Conservation (phyloP, 2,329 filamentous ascomycete species). For the Penicillium olsonii region DNA sequence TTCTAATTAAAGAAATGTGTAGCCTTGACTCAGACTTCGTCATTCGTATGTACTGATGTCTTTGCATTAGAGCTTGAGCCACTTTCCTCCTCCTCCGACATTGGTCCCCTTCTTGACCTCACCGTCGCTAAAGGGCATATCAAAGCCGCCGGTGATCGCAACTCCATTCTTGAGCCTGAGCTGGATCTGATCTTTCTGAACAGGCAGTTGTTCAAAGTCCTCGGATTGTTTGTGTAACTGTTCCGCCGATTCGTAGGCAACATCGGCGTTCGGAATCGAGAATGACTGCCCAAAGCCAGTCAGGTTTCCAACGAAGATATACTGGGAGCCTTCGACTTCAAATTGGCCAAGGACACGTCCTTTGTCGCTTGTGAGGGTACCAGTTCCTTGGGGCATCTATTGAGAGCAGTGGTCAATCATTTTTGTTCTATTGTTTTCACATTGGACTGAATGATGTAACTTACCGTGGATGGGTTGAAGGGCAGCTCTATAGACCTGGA, state of each 20-base stretch:
- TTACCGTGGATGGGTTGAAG: background rate
- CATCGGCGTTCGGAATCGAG: slow-evolving; percentile 7
- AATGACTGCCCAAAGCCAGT: slow-evolving; percentile 6
- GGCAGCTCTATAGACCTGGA: background rate
- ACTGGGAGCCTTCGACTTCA: slow-evolving; percentile 7
- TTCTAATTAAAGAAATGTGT: slow-evolving; percentile 4
- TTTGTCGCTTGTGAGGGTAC: slow-evolving; percentile 10
- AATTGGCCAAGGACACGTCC: slow-evolving; percentile 13
- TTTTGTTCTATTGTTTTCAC: too few species aligned
- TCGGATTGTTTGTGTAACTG: slow-evolving; percentile 5
- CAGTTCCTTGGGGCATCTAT: slow-evolving; percentile 10
- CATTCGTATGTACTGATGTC: too few species aligned
- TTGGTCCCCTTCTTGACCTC: slow-evolving; percentile 5
- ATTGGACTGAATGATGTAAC: background rate
- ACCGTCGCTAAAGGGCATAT: slow-evolving; percentile 11
- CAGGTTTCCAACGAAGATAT: slow-evolving; percentile 11
- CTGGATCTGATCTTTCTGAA: slow-evolving; percentile 10
- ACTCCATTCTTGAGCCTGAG: slow-evolving; percentile 9
- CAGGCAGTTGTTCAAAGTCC: slow-evolving; percentile 7
- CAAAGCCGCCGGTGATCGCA: slow-evolving; percentile 9
- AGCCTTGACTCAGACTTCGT: too few species aligned
- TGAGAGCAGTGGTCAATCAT: background rate
- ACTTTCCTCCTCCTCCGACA: slow-evolving; percentile 6
- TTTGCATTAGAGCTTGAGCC: slow-evolving; percentile 7
- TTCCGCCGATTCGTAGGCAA: slow-evolving; percentile 9